Percentiles rank a stretch among this genome's conserved stretches.
These are phyloP conservation scores for Chaetomiaceae sp. DNA, from an alignment of 2,329 filamentous ascomycete genomes.

Conservation along the genomic window DNA sequence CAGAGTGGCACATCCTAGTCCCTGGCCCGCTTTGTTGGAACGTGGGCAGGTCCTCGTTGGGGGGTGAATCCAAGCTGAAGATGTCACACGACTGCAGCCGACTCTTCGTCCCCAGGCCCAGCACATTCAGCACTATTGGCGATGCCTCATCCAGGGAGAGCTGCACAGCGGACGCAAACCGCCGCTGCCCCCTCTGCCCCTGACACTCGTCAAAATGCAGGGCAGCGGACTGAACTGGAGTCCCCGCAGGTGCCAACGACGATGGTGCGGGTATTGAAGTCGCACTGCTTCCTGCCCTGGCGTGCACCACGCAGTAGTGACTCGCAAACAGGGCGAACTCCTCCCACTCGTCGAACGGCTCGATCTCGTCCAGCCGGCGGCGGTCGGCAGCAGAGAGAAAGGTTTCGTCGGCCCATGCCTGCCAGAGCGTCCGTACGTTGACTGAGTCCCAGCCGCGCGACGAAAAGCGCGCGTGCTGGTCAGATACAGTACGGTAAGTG, in stretches of 20 bases:
- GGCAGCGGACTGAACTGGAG: constrained; percentile 6
- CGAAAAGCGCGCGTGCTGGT: constrained; percentile 64
- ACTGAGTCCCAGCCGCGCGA: constrained; percentile 61
- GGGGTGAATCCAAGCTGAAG: constrained; percentile 28
- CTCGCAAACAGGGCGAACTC: constrained; percentile 80
- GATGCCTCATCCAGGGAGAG: constrained; percentile 34
- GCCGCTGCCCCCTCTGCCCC: constrained; percentile 42
- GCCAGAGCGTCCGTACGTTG: constrained; percentile 67
- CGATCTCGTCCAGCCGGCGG: constrained; percentile 58
- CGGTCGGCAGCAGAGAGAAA: constrained; percentile 60
- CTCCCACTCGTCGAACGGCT: constrained; percentile 95
- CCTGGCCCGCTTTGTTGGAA: constrained; percentile 32
- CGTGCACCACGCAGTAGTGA: constrained; percentile 76
- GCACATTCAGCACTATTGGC: constrained; percentile 35
- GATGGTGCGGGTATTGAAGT: not conserved
- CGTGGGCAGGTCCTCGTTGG: constrained; percentile 9
- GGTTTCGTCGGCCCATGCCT: constrained; percentile 65
- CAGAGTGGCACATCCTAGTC: constrained; percentile 66
- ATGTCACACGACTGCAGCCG: constrained; percentile 47
- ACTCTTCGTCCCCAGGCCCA: constrained; percentile 40
- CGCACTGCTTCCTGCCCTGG: constrained; percentile 36
- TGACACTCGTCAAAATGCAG: constrained; percentile 33
- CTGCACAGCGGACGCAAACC: constrained; percentile 54
- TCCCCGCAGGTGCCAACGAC: not conserved
- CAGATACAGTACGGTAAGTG: constrained; percentile 58